Evolutionary conservation across 495 filamentous ascomycete species (phyloP).

Genomic region (Tuber magnatum): DNA sequence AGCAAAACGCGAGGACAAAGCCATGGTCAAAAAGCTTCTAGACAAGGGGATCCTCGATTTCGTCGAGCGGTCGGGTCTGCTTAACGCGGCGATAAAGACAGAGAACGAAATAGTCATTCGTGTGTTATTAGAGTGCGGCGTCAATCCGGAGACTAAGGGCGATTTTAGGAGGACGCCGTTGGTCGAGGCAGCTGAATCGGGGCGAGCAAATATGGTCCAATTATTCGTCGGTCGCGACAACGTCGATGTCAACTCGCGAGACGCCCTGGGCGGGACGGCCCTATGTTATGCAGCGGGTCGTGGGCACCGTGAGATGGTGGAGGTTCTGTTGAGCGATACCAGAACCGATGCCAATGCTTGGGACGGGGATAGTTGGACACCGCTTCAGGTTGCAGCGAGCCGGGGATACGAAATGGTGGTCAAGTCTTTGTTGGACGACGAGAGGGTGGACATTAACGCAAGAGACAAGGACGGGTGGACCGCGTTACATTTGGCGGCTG

Average conservation of each 20-base stretch:
- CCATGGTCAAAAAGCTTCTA: slow-evolving; percentile 1
- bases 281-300: not conserved
- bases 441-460: slow-evolving; percentile 3
- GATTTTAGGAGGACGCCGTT: not conserved
- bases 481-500: not conserved
- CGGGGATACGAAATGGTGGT: not conserved
- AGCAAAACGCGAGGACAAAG: not conserved
- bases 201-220: not conserved
- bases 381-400: not conserved
- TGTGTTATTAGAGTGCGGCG: slow-evolving; percentile 25
- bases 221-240: not conserved
- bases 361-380: not conserved
- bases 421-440: not conserved
- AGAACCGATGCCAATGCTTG: not conserved
- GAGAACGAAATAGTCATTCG: slow-evolving; percentile 16
- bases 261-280: not conserved
- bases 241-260: not conserved
- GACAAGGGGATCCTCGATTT: slow-evolving; percentile 2
- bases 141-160: slow-evolving; percentile 7
- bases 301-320: not conserved
- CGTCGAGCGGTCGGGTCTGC: not conserved
- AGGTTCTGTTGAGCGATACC: not conserved
- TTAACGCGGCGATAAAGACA: not conserved
- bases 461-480: not conserved
- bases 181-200: not conserved